These are phyloP conservation scores for Hyphopichia fennica DNA, from an alignment of 1,139 yeast genomes.

Conservation along the genomic window DNA sequence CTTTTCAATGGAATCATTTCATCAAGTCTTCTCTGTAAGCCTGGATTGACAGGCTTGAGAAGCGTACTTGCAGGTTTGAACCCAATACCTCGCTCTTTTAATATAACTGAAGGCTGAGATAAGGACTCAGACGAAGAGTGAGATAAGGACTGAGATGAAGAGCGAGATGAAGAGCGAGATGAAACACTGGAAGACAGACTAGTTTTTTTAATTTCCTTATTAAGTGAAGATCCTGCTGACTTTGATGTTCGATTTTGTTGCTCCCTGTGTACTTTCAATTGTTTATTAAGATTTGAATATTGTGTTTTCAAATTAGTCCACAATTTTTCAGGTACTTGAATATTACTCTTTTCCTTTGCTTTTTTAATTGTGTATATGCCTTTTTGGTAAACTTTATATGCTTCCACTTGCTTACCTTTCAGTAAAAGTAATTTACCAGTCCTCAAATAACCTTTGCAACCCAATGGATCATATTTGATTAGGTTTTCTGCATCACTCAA, in stretches of 20 bases:
- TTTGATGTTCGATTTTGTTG: conserved; percentile 1
- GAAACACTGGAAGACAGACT: too few relatives aligned
- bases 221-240: not conserved
- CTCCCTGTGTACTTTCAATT: conserved; percentile 17
- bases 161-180: too few relatives aligned
- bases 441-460: conserved; percentile 61
- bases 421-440: conserved; percentile 44
- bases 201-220: too few relatives aligned
- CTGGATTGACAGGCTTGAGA: too few relatives aligned
- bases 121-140: too few relatives aligned
- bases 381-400: conserved; percentile 40
- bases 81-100: too few relatives aligned
- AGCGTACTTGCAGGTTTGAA: too few relatives aligned
- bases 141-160: too few relatives aligned
- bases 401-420: conserved; percentile 34
- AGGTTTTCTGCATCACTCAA: conserved; percentile 44
- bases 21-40: conserved; percentile 11
- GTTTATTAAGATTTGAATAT: conserved; percentile 22
- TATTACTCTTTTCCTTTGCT: conserved; percentile 21
- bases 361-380: conserved; percentile 40
- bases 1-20: conserved; percentile 17
- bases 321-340: conserved; percentile 28
- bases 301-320: conserved; percentile 24
- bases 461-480: conserved; percentile 50
- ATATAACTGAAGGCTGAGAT: too few relatives aligned